These are phyloP conservation scores for Zangia roseola DNA, from an alignment of 768 basidiomycete genomes.

Conservation along the genomic window DNA sequence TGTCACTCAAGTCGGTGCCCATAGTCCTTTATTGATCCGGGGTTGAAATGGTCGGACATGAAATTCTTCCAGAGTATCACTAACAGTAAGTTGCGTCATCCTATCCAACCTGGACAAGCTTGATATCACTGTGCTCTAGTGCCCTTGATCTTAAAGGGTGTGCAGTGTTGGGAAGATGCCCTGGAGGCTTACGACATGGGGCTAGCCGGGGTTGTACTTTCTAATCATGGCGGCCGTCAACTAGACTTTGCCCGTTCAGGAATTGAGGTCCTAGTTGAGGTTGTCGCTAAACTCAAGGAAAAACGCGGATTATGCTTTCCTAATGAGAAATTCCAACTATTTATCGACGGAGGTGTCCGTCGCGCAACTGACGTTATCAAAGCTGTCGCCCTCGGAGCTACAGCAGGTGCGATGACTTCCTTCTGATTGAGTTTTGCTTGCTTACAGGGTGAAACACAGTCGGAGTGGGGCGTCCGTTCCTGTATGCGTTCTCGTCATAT, in stretches of 20 bases:
- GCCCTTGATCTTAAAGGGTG: constrained; percentile 90
- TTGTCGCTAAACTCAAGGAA: constrained; percentile 67
- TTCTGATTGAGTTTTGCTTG: background rate
- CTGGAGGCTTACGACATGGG: constrained; percentile 79
- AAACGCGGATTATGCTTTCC: constrained; percentile 71
- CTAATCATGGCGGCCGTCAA: constrained; percentile 82
- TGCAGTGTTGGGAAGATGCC: constrained; percentile 89
- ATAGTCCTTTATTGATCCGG: constrained; percentile 93
- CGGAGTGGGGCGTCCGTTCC: constrained; percentile 81
- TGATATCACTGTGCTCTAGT: constrained; percentile 42
- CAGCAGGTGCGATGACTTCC: constrained; percentile 52
- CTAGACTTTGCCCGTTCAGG: constrained; percentile 84
- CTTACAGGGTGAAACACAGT: constrained; percentile 43
- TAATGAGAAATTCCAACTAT: constrained; percentile 78
- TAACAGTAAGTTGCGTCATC: constrained; percentile 41
- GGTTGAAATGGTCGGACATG: constrained; percentile 71
- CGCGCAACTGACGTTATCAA: constrained; percentile 89
- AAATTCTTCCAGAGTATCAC: constrained; percentile 77
- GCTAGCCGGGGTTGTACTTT: constrained; percentile 76
- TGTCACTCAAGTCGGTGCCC: background rate
- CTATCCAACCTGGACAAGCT: background rate
- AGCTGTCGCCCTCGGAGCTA: constrained; percentile 86
- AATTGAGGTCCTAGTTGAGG: constrained; percentile 86
- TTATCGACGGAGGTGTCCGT: constrained; percentile 93
- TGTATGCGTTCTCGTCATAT: constrained; percentile 88